Conservation (phyloP, 768 basidiomycete genomes). For the Macrolepiota albuminosa region DNA sequence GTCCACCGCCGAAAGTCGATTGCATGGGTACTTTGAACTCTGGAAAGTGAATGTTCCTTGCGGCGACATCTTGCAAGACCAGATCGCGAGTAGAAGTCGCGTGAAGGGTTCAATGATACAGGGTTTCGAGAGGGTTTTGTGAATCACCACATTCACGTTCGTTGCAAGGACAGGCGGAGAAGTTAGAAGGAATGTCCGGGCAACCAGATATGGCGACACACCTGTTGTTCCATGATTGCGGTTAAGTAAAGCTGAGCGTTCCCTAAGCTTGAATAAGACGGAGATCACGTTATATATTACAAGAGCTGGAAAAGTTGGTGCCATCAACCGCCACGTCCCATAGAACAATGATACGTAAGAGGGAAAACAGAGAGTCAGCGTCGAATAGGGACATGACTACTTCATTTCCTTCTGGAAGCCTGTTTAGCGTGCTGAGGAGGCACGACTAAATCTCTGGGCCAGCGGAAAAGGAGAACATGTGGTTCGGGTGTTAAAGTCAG, state of each 20-base stretch:
- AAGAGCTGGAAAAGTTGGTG: too few relatives aligned
- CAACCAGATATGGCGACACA: too few relatives aligned
- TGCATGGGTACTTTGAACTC: constrained; percentile 16
- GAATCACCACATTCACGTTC: constrained; percentile 24
- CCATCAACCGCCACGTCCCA: too few relatives aligned
- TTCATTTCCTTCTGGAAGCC: constrained; percentile 37
- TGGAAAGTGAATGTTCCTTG: constrained; percentile 47
- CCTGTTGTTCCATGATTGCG: too few relatives aligned
- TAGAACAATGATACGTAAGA: constrained; percentile 4
- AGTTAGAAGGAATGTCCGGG: constrained; percentile 13
- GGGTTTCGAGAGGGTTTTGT: constrained; percentile 40
- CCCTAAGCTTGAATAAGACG: too few relatives aligned
- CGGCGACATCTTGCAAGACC: constrained; percentile 39
- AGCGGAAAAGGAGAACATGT: constrained; percentile 90
- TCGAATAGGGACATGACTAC: background rate
- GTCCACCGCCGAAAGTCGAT: too few relatives aligned
- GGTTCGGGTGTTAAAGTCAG: constrained; percentile 72
- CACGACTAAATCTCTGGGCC: constrained; percentile 61
- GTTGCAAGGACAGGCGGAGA: constrained; percentile 32
- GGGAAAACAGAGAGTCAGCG: background rate
- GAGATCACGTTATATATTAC: too few relatives aligned
- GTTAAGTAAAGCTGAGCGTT: too few relatives aligned
- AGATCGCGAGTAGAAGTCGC: constrained; percentile 27
- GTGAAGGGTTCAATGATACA: constrained; percentile 46
- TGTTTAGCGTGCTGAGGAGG: constrained; percentile 41